These are phyloP conservation scores for Fusarium fujikuroi DNA, from an alignment of 2,329 filamentous ascomycete species.

Conservation along the genomic window DNA sequence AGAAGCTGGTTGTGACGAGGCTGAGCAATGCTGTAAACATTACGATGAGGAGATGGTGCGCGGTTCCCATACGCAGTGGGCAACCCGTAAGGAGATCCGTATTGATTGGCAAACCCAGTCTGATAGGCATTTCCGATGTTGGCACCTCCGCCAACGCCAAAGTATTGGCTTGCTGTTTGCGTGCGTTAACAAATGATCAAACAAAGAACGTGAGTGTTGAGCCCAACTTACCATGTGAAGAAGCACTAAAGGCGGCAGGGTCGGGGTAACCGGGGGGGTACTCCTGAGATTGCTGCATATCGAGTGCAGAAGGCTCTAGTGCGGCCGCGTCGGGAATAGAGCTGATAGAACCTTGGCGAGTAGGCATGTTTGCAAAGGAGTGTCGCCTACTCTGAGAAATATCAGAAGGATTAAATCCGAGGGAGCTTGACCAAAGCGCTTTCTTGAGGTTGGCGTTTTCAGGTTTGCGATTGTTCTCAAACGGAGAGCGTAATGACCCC, in stretches of 20 bases:
- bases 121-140: conserved; percentile 43
- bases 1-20: conserved; percentile 75
- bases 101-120: conserved; percentile 52
- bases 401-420: conserved; percentile 73
- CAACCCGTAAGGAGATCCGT: conserved; percentile 59
- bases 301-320: conserved; percentile 59
- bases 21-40: conserved; percentile 69
- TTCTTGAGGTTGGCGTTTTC: conserved; percentile 70
- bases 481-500: conserved; percentile 59
- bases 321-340: conserved; percentile 65
- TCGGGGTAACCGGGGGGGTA: conserved; percentile 56
- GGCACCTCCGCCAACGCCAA: conserved; percentile 41
- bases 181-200: conserved; percentile 2
- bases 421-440: conserved; percentile 76
- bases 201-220: neutral
- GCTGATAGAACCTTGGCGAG: conserved; percentile 71
- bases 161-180: conserved; percentile 39
- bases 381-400: conserved; percentile 80
- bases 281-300: conserved; percentile 57
- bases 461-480: conserved; percentile 69
- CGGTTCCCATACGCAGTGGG: conserved; percentile 60
- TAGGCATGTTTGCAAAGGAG: conserved; percentile 78
- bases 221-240: conserved; percentile 54
- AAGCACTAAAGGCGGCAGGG: conserved; percentile 49
- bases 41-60: conserved; percentile 69